Conservation (phyloP, 2,329 filamentous ascomycete genomes). For the Leptographium wingfieldii region DNA sequence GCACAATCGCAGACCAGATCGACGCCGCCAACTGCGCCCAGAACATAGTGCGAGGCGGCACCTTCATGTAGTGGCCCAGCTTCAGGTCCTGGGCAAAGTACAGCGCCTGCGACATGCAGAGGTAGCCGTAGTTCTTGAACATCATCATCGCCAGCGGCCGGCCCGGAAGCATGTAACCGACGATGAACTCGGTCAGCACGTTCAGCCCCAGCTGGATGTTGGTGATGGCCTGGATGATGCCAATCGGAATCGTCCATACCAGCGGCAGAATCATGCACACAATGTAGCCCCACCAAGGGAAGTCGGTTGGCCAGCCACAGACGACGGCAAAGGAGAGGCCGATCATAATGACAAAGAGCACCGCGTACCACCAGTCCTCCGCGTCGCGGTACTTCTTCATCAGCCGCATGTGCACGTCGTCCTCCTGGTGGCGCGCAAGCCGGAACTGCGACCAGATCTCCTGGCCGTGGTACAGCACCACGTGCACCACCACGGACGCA, state of each 20-base stretch:
- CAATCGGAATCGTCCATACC: slow-evolving; percentile 47
- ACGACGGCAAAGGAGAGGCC: slow-evolving; percentile 40
- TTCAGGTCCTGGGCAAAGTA: slow-evolving; percentile 56
- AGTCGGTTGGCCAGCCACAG: slow-evolving; percentile 41
- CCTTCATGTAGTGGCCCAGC: slow-evolving; percentile 57
- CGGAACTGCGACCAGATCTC: slow-evolving; percentile 43
- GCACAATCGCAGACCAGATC: slow-evolving; percentile 47
- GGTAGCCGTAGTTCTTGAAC: slow-evolving; percentile 63
- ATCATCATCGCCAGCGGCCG: slow-evolving; percentile 63
- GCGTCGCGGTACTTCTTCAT: slow-evolving; percentile 50
- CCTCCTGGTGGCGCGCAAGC: slow-evolving; percentile 41
- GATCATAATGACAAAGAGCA: slow-evolving; percentile 39
- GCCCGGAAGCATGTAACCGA: slow-evolving; percentile 62
- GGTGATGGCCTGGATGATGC: slow-evolving; percentile 48
- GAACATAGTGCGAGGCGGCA: slow-evolving; percentile 50
- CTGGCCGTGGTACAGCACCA: slow-evolving; percentile 40
- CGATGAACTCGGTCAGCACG: slow-evolving; percentile 60
- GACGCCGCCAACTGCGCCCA: slow-evolving; percentile 46
- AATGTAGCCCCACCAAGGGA: slow-evolving; percentile 45
- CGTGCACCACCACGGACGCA: slow-evolving; percentile 45
- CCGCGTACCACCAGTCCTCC: slow-evolving; percentile 46
- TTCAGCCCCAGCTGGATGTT: slow-evolving; percentile 53
- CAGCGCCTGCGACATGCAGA: slow-evolving; percentile 53
- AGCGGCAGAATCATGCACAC: slow-evolving; percentile 45
- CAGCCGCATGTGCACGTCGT: slow-evolving; percentile 46